phyloP scores from a whole-genome alignment of 2,329 filamentous ascomycete genomes.

The Ceratocystis variospora region DNA sequence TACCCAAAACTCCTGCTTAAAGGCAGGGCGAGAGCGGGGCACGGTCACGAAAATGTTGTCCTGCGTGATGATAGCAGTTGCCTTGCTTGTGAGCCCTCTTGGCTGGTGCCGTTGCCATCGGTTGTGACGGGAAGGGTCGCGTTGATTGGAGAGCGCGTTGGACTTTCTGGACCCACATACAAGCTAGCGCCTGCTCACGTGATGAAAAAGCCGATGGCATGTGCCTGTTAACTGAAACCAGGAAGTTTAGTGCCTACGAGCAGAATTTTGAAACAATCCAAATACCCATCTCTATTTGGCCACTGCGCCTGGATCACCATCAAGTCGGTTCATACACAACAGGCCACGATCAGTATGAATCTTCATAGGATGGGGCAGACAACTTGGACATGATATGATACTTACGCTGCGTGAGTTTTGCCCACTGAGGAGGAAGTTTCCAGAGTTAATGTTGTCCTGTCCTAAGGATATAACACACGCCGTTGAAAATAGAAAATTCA shows the following conservation, averaged over 20 bases:
- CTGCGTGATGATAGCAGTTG: background rate
- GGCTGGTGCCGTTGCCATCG: background rate
- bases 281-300: background rate
- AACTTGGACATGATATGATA: background rate
- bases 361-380: background rate
- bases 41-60: background rate
- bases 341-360: conserved; percentile 1
- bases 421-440: background rate
- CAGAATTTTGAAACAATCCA: background rate
- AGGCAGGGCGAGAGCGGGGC: background rate
- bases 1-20: background rate
- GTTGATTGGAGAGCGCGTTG: background rate
- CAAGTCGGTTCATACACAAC: background rate
- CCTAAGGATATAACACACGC: background rate
- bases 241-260: background rate
- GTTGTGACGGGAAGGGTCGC: background rate
- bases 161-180: background rate
- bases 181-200: background rate
- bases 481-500: background rate
- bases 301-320: background rate
- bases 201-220: background rate
- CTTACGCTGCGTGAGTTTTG: background rate
- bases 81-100: background rate
- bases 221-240: background rate
- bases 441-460: background rate